Evolutionary conservation across 2,329 filamentous ascomycete genomes (phyloP).

Genomic region (Myriosclerotinia scirpicola): DNA sequence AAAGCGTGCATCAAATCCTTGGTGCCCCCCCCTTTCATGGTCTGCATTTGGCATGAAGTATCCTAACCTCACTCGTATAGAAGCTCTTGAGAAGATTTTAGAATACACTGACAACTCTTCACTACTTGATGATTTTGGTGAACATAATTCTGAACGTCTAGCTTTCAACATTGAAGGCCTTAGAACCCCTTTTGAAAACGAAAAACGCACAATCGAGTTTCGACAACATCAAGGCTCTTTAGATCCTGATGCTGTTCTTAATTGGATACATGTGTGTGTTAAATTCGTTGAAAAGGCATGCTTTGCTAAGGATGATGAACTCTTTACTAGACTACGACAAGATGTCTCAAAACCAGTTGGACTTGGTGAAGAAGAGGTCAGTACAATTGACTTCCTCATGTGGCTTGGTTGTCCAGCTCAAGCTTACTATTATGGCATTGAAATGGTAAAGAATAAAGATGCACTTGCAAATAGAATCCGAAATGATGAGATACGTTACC

Average conservation of each 20-base stretch:
- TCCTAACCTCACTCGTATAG: neutral
- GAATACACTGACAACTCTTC: neutral
- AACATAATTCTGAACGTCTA: neutral
- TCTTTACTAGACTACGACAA: neutral
- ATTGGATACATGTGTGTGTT: conserved; percentile 30
- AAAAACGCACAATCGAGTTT: conserved; percentile 33
- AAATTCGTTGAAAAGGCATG: conserved; percentile 25
- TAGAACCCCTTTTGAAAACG: neutral
- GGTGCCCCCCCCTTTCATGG: neutral
- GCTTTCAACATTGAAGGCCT: conserved; percentile 4
- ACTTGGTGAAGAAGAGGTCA: neutral
- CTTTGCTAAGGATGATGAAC: conserved; percentile 4
- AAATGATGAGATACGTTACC: neutral
- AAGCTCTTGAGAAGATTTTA: neutral
- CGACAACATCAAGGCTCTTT: conserved; percentile 34
- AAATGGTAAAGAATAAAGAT: neutral
- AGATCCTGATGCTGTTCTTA: conserved; percentile 25
- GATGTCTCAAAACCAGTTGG: neutral
- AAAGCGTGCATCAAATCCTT: neutral
- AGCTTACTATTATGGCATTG: conserved; percentile 2
- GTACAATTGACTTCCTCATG: conserved; percentile 7
- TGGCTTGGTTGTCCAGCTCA: conserved; percentile 5
- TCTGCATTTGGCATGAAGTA: neutral
- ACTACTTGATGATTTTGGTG: neutral
- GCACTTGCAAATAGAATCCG: neutral